phyloP scores from a whole-genome alignment of 2,329 filamentous ascomycete species.

The Aspergillus spinulosporus region DNA sequence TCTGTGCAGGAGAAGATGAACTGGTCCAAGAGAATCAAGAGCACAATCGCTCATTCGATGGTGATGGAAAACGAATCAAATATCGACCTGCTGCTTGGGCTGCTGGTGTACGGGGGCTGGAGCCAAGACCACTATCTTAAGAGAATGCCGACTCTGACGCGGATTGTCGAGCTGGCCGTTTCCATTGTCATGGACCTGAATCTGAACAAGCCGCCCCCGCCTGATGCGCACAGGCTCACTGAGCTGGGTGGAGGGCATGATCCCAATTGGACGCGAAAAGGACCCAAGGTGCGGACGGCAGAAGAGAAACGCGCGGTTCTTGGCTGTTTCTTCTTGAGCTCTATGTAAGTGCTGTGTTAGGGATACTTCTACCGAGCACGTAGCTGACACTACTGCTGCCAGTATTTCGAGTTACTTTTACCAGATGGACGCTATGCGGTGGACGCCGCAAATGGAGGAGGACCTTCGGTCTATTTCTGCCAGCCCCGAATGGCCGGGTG shows the following conservation, averaged over 20 bases:
- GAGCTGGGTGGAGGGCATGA: not conserved
- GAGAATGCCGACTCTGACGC: not conserved
- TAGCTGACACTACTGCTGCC: not conserved
- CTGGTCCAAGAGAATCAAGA: not conserved
- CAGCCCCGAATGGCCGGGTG: not conserved
- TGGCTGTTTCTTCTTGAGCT: not conserved
- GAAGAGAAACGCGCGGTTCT: slow-evolving; percentile 1
- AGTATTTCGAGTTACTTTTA: slow-evolving; percentile 1
- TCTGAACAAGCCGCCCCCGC: not conserved
- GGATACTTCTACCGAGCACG: not conserved
- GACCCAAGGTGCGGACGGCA: not conserved
- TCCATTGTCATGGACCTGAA: not conserved
- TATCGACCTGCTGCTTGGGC: slow-evolving; percentile 5
- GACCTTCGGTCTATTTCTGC: not conserved
- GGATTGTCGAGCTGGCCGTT: not conserved
- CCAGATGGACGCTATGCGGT: slow-evolving; percentile 1
- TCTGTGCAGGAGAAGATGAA: not conserved
- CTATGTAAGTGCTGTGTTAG: not conserved
- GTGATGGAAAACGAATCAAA: not conserved
- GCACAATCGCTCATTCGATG: not conserved
- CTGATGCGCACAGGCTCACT: not conserved
- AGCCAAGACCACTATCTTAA: not conserved
- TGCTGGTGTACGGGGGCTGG: not conserved
- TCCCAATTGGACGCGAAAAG: not conserved
- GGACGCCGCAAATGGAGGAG: slow-evolving; percentile 1